Evolutionary conservation across 2,329 filamentous ascomycete genomes (phyloP), one percentile per base, ranked within the genome.

Genomic region (Cercospora sp.): DNA sequence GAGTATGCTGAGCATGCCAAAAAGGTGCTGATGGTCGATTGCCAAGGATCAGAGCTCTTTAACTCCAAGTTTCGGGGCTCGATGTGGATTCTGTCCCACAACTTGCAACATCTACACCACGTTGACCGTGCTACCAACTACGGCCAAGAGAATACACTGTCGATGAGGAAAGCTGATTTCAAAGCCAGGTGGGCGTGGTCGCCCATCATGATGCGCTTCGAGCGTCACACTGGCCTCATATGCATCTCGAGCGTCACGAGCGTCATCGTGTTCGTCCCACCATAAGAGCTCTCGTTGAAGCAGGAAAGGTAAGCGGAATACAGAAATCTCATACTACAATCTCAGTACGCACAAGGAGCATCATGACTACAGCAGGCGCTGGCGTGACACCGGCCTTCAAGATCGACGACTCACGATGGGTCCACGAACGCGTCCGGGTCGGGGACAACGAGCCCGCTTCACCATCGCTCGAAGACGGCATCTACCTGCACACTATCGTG

Each of bases 401-500:
- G 51, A 66, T 70, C 65, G 68, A 67, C 31, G 65, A 70, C 53
- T 64, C 68, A 20, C 63, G 65, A 36, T 70, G 65, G 65, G 31
- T 57, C 3, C 65, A 66, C 23, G 60, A 64, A 36, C 65, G 65
- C 12, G 59, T 70, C 48, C 65, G 67, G 42, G 66, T 70, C 31
- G 68, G 33, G 7, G 63, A 69, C 26, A 60, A 58, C 23, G 48
- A 67, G 13, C 55, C 60, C 18, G 59, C 60, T 59, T 69, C 45
- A 28, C 71, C 60, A 13, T 66, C 67, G 5, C 28, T 61, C 39
- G 66, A 68, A 65, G 62, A 59, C 55, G 66, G 71, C 59, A 65
- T 77, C 39, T 70, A 73, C 18, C 70, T 77, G 10, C 71, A 74
- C 67, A 75, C 76, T 64, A 72, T 76, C 23, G 60, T 70, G 59